These are phyloP conservation scores for Arctium minus DNA, from an alignment of 129 eudicot genomes.

Conservation along the genomic window DNA sequence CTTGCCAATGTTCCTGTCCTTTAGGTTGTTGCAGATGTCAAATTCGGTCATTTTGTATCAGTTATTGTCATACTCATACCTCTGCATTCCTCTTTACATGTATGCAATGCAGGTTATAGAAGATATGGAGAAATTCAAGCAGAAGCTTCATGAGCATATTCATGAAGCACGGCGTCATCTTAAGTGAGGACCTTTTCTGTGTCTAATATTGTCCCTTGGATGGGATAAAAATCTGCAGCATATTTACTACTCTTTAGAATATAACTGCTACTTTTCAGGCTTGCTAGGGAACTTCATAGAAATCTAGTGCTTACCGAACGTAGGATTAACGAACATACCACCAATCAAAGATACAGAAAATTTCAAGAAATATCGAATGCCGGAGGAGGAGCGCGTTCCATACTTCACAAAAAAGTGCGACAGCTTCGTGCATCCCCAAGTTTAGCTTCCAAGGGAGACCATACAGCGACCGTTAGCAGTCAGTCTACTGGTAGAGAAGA, in stretches of 20 bases:
- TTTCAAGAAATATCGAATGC: slow-evolving; percentile 59
- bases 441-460: slow-evolving; percentile 20
- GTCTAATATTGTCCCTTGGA: not conserved
- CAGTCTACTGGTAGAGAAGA: slow-evolving; percentile 24
- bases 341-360: slow-evolving; percentile 46
- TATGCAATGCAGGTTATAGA: slow-evolving; percentile 64
- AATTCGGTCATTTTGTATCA: not conserved
- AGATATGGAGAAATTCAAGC: slow-evolving; percentile 95
- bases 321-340: slow-evolving; percentile 51
- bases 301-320: slow-evolving; percentile 40
- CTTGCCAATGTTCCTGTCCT: not conserved
- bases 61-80: not conserved
- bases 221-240: not conserved
- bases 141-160: slow-evolving; percentile 55
- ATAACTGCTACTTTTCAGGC: slow-evolving; percentile 38
- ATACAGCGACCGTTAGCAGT: slow-evolving; percentile 1
- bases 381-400: slow-evolving; percentile 75
- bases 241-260: not conserved
- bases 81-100: slow-evolving; percentile 8
- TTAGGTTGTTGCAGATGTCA: not conserved
- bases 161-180: slow-evolving; percentile 57
- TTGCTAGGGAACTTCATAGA: slow-evolving; percentile 60
- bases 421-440: slow-evolving; percentile 46
- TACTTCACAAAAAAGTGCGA: slow-evolving; percentile 60
- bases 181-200: slow-evolving; percentile 52